phyloP scores from a whole-genome alignment of 2,329 filamentous ascomycete genomes.

The Monosporascus sp. region DNA sequence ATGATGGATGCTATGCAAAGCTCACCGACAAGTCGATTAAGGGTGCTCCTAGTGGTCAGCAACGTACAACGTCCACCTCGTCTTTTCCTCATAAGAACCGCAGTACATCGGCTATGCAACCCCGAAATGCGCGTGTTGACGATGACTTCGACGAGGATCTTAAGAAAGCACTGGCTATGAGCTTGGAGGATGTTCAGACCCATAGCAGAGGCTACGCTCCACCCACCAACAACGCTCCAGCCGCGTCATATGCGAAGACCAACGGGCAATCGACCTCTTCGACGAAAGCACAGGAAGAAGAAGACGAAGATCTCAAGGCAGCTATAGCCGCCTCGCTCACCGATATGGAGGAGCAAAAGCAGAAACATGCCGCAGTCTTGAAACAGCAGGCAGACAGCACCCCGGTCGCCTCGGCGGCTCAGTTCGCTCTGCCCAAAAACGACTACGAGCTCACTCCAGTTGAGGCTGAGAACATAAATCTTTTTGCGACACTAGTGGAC shows the following conservation, averaged over 20 bases:
- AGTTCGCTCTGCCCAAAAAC: constrained; percentile 67
- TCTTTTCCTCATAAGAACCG: constrained; percentile 56
- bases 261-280: constrained; percentile 29
- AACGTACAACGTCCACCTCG: constrained; percentile 41
- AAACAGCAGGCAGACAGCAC: constrained; percentile 67
- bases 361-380: constrained; percentile 75
- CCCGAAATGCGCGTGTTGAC: constrained; percentile 79
- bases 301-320: constrained; percentile 88
- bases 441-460: constrained; percentile 91
- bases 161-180: constrained; percentile 93
- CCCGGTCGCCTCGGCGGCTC: constrained; percentile 41
- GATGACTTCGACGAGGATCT: constrained; percentile 92
- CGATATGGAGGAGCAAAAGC: constrained; percentile 98
- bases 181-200: constrained; percentile 82
- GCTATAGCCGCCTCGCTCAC: constrained; percentile 91
- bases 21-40: constrained; percentile 68
- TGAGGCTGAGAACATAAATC: constrained; percentile 94
- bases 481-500: constrained; percentile 92
- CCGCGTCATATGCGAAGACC: constrained; percentile 23
- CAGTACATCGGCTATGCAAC: constrained; percentile 71
- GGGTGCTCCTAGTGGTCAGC: constrained; percentile 26
- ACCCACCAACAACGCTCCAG: constrained; percentile 36
- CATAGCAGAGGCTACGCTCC: constrained; percentile 69
- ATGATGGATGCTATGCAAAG: constrained; percentile 91
- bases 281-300: constrained; percentile 62